Evolutionary conservation across 108 stramenopile species (phyloP).

Genomic region (Nitzschia sp.): DNA sequence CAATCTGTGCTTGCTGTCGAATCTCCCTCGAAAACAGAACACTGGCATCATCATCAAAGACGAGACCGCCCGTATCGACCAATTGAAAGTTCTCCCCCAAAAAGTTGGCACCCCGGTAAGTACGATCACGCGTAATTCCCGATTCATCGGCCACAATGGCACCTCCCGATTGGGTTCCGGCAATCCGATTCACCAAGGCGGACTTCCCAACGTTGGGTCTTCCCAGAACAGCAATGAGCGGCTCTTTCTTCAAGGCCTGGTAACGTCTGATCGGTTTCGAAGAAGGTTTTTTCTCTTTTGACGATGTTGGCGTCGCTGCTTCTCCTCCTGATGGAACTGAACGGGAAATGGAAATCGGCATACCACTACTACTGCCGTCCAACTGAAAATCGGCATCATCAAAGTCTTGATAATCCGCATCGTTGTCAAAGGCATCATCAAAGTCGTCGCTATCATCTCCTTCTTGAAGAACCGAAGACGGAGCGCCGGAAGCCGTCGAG

Average conservation of each 20-base stretch:
- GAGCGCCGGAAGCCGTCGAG: background rate
- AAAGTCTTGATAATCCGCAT: background rate
- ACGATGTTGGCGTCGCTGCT: background rate
- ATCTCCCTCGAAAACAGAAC: slow-evolving; percentile 93
- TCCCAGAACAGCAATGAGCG: slow-evolving; percentile 92
- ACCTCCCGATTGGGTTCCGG: slow-evolving; percentile 81
- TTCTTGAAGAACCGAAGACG: too few relatives aligned
- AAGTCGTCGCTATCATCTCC: background rate
- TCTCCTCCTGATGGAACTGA: too few relatives aligned
- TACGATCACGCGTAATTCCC: slow-evolving; percentile 96
- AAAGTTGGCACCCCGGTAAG: slow-evolving; percentile 89
- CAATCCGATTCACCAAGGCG: slow-evolving; percentile 93
- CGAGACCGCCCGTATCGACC: slow-evolving; percentile 95
- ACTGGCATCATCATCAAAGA: slow-evolving; percentile 89
- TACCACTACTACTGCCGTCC: too few relatives aligned
- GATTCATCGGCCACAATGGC: slow-evolving; percentile 95
- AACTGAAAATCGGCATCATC: background rate
- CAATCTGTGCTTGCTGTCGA: slow-evolving; percentile 92
- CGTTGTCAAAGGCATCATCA: background rate
- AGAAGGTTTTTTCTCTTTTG: background rate
- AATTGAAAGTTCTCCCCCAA: slow-evolving; percentile 90
- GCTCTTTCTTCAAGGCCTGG: slow-evolving; percentile 38
- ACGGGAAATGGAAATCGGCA: background rate
- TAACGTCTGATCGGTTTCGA: slow-evolving; percentile 38
- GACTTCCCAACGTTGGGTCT: slow-evolving; percentile 99